phyloP scores from a whole-genome alignment of 345 rosid genomes.

The Conringia planisiliqua region DNA sequence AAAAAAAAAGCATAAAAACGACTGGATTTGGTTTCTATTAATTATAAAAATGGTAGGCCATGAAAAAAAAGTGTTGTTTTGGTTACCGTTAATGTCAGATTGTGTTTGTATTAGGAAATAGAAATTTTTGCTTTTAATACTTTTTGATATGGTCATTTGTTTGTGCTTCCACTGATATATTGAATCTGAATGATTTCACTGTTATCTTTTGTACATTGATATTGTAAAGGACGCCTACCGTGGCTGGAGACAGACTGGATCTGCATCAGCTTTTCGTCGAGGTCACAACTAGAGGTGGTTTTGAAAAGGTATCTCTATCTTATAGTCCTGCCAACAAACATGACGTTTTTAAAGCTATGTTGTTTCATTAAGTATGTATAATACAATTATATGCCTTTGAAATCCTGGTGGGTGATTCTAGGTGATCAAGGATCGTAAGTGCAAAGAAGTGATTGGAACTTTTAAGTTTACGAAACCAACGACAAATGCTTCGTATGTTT shows the following conservation, averaged over 20 bases:
- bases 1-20: no score
- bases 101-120: no score
- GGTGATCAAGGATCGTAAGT: constrained; percentile 66
- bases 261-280: constrained; percentile 71
- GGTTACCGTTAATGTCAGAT: no score
- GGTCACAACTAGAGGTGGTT: constrained; percentile 78
- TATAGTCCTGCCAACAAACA: no score
- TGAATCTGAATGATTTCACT: not conserved
- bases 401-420: constrained; percentile 15
- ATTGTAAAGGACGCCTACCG: constrained; percentile 55
- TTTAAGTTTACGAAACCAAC: constrained; percentile 64
- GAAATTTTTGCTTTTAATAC: no score
- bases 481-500: constrained; percentile 67
- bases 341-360: not conserved
- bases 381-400: not conserved
- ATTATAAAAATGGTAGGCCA: no score
- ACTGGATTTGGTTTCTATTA: no score
- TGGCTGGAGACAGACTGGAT: constrained; percentile 61
- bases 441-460: constrained; percentile 65
- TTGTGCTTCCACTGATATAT: not conserved
- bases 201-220: not conserved
- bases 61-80: no score
- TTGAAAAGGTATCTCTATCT: constrained; percentile 37
- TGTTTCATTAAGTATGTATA: not conserved
- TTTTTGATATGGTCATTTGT: not conserved